Evolutionary conservation across 2,329 filamentous ascomycete species (phyloP), one percentile per base, ranked within the genome.

Genomic region (Sphaerostilbella broomeana): DNA sequence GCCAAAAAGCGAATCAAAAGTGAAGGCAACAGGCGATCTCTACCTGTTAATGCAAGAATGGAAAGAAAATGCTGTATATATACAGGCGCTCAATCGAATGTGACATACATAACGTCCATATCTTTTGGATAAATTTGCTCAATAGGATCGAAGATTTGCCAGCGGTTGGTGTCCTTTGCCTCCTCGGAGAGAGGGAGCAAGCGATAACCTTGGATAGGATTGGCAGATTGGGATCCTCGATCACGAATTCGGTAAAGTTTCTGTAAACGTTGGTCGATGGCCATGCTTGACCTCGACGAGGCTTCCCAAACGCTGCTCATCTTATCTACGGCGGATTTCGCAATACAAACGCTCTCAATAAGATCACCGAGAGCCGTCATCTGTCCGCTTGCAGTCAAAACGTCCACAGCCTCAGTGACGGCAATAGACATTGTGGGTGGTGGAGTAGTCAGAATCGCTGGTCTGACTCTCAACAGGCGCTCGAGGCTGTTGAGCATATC

Each of bases 401-500:
- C 74, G 49, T 87, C 83, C 22, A 81, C 67, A 0, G 81, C 80
- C 33, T 78, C 71, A 22, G 79, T 63, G 17, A 82, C 70, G 5
- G 73, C 71, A 47, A 75, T 76, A n/a, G 75, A 76, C 13, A 77
- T 65, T 45, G 81, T 78, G 0, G 81, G 79, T n/a, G 70, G 73
- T 0, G 75, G 71, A 27, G 74, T 69, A 35, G 50, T 58, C 35
- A 60, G 37, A 5, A 55, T 50, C 9, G 49, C 56, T 22, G 58
- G 52, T 2, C 57, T 52, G 10, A 52, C 51, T 15, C 56, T 54
- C 26, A 59, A 54, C 20, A 67, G 50, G 32, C 57, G 56, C 17
- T 68, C 60, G 18, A 73, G 51, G 13, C 55, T 59, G 32, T 66
- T 60, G 8, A 63, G 54, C 27, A 77, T 64, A 3, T 67, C 64